Conservation (phyloP, 305 asterid genomes). For the Lippia alba region DNA sequence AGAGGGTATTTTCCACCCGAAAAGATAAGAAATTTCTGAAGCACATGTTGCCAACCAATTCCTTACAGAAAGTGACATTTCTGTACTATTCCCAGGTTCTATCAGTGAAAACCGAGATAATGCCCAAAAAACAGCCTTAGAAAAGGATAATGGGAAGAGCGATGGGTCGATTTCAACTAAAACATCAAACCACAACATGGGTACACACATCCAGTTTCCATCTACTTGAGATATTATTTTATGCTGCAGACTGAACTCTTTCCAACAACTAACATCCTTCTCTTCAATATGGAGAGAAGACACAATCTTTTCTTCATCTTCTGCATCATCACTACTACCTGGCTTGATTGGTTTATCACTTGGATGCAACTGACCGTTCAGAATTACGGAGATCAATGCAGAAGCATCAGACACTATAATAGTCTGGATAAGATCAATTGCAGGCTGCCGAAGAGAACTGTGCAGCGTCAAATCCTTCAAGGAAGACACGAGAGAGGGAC, state of each 20-base stretch:
- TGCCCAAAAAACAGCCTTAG: constrained; percentile 95
- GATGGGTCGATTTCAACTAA: constrained; percentile 83
- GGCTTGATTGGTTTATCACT: constrained; percentile 52
- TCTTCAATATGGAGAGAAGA: constrained; percentile 54
- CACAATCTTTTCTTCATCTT: constrained; percentile 63
- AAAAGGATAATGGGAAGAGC: constrained; percentile 78
- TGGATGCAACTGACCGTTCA: constrained; percentile 63
- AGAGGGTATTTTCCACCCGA: constrained; percentile 92
- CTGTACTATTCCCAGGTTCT: constrained; percentile 62
- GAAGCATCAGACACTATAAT: constrained; percentile 93
- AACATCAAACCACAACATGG: constrained; percentile 97
- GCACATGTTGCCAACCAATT: constrained; percentile 75
- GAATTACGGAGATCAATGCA: constrained; percentile 68
- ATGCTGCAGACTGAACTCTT: constrained; percentile 72
- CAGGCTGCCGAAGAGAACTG: constrained; percentile 92
- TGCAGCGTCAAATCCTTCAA: constrained; percentile 83
- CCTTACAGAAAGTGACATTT: constrained; percentile 60
- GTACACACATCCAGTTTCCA: constrained; percentile 95
- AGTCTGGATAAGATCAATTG: constrained; percentile 87
- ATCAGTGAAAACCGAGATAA: constrained; percentile 82
- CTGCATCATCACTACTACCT: constrained; percentile 48
- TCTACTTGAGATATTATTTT: constrained; percentile 64
- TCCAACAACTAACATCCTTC: constrained; percentile 79
- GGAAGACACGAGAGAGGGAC: constrained; percentile 89
- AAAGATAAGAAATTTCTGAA: constrained; percentile 75